phyloP scores from a whole-genome alignment of 208 protist species.

The Trypanosoma conorhini region DNA sequence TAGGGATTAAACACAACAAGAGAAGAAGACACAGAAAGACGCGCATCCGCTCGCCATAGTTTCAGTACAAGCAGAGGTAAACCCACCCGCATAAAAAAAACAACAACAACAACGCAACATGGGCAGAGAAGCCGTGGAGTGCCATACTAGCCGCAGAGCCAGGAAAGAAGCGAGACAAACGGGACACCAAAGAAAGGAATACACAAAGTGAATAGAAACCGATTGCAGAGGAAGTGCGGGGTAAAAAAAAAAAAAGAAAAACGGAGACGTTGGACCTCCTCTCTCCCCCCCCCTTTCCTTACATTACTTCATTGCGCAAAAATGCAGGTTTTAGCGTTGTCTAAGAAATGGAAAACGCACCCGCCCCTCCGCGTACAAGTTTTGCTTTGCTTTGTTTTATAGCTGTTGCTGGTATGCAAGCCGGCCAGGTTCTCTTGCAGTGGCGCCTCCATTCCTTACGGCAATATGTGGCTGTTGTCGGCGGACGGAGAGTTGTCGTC shows the following conservation, averaged over 20 bases:
- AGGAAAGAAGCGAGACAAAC: slow-evolving; percentile 14
- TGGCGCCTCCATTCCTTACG: background rate
- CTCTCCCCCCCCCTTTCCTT: background rate
- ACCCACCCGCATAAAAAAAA: background rate
- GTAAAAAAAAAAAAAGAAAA: slow-evolving; percentile 10
- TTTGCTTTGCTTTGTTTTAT: background rate
- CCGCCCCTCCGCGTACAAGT: background rate
- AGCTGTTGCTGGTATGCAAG: background rate
- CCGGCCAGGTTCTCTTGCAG: background rate
- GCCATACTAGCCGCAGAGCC: background rate
- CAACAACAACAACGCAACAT: background rate
- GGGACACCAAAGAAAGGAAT: slow-evolving; percentile 11
- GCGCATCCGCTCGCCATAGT: no score
- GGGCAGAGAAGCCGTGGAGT: background rate
- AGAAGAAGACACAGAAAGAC: no score
- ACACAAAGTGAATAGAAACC: slow-evolving; percentile 7
- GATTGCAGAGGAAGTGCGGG: background rate
- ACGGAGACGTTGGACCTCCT: no score
- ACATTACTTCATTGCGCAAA: background rate
- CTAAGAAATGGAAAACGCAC: background rate
- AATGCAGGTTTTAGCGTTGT: background rate
- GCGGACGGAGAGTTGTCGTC: slow-evolving; percentile 22
- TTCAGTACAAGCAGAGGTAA: background rate
- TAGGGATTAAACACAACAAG: no score
- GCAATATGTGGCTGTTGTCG: slow-evolving; percentile 19